Conservation (phyloP, 257 asterid genomes). For the Solanum gracilifrons region DNA sequence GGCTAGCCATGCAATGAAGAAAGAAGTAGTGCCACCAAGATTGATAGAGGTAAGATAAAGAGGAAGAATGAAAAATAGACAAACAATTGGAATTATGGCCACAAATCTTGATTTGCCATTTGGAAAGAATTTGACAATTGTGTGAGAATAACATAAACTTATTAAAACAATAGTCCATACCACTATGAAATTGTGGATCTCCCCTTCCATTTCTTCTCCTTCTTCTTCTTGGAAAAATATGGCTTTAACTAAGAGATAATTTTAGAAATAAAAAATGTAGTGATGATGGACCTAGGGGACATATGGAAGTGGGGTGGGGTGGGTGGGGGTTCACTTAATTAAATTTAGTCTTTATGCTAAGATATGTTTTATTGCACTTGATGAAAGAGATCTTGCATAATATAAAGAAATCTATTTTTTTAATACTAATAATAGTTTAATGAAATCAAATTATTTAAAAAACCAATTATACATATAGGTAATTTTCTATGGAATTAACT, state of each 20-base stretch:
- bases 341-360: background rate
- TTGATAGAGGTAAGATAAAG: conserved; percentile 35
- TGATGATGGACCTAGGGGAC: background rate
- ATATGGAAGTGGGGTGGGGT: background rate
- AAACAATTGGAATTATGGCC: conserved; percentile 25
- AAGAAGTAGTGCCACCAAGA: conserved; percentile 34
- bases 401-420: background rate
- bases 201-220: conserved; percentile 35
- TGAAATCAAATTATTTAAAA: background rate
- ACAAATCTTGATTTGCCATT: conserved; percentile 13
- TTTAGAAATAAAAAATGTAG: background rate
- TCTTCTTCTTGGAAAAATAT: background rate
- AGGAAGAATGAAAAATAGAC: conserved; percentile 36
- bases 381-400: background rate
- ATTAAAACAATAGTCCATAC: conserved; percentile 34
- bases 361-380: background rate
- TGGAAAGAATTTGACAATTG: conserved; percentile 9
- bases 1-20: conserved; percentile 49
- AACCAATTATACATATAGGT: background rate
- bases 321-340: background rate
- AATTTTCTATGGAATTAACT: too few species aligned
- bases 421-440: background rate
- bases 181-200: conserved; percentile 26
- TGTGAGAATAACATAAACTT: conserved; percentile 35
- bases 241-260: background rate